phyloP scores from a whole-genome alignment of 257 asterid species.

The Salvia splendens region DNA sequence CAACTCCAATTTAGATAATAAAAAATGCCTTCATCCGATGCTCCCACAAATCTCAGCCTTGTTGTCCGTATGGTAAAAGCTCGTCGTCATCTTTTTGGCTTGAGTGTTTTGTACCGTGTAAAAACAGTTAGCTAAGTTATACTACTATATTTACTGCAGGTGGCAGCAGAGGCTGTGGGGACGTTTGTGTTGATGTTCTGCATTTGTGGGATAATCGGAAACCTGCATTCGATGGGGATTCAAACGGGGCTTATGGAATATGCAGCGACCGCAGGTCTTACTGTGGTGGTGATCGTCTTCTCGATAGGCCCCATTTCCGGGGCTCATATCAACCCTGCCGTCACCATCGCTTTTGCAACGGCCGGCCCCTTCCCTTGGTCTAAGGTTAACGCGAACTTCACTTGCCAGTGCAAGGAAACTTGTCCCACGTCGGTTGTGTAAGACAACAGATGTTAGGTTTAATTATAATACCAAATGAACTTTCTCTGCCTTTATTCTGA shows the following conservation, averaged over 20 bases:
- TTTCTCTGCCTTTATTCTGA: too few relatives aligned
- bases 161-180: constrained; percentile 74
- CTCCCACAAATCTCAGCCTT: constrained; percentile 36
- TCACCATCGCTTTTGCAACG: constrained; percentile 71
- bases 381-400: constrained; percentile 39
- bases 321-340: constrained; percentile 90
- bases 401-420: too few relatives aligned
- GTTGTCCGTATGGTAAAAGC: constrained; percentile 43
- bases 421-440: too few relatives aligned
- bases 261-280: constrained; percentile 76
- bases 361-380: constrained; percentile 87
- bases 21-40: constrained; percentile 23
- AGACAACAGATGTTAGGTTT: too few relatives aligned
- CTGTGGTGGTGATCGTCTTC: constrained; percentile 64
- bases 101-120: too few relatives aligned
- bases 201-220: constrained; percentile 69
- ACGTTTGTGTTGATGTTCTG: constrained; percentile 69
- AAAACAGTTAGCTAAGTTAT: too few relatives aligned
- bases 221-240: constrained; percentile 53
- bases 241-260: constrained; percentile 65
- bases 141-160: constrained; percentile 45
- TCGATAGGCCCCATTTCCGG: constrained; percentile 80
- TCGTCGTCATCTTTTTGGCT: too few relatives aligned
- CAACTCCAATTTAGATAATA: constrained; percentile 1
- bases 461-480: too few relatives aligned